phyloP scores from a whole-genome alignment of 148 eudicot species.

The Rhododendron griersonianum region DNA sequence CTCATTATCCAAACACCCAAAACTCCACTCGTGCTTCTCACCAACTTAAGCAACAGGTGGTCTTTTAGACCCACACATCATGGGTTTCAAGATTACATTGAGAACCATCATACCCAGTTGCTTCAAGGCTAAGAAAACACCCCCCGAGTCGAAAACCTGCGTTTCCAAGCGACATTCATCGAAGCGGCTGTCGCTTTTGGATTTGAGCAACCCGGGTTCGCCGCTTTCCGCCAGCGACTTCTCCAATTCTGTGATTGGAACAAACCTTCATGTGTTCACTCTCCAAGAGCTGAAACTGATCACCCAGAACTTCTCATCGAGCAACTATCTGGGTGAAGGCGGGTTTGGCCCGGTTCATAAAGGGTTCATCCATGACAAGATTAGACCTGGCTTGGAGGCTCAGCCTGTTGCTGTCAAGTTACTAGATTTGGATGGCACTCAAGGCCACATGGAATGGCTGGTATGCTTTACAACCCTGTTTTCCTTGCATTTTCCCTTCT shows the following conservation, averaged over 20 bases:
- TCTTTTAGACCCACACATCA: neutral
- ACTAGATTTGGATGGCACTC: slow-evolving; percentile 73
- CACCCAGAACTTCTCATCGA: slow-evolving; percentile 53
- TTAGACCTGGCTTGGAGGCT: slow-evolving; percentile 58
- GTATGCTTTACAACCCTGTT: slow-evolving; percentile 28
- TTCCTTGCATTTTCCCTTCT: neutral
- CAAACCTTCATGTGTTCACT: slow-evolving; percentile 61
- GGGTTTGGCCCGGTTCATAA: slow-evolving; percentile 92
- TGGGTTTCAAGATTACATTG: slow-evolving; percentile 30
- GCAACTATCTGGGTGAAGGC: slow-evolving; percentile 82
- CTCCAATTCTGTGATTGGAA: slow-evolving; percentile 53
- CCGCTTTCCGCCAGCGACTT: slow-evolving; percentile 49
- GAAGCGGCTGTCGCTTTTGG: slow-evolving; percentile 57
- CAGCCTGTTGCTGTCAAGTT: slow-evolving; percentile 85
- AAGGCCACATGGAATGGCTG: slow-evolving; percentile 93
- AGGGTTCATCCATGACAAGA: slow-evolving; percentile 65
- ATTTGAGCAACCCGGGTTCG: slow-evolving; percentile 51
- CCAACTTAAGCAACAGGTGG: neutral
- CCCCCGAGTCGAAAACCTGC: neutral
- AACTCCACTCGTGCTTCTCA: neutral
- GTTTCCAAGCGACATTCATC: slow-evolving; percentile 20
- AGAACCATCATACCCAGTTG: slow-evolving; percentile 33
- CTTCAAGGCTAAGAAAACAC: slow-evolving; percentile 21
- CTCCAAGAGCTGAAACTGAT: slow-evolving; percentile 57
- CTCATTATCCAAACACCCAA: neutral